Base-by-base conservation (phyloP, 495 filamentous ascomycete genomes). In the Neurospora sublineolata region DNA sequence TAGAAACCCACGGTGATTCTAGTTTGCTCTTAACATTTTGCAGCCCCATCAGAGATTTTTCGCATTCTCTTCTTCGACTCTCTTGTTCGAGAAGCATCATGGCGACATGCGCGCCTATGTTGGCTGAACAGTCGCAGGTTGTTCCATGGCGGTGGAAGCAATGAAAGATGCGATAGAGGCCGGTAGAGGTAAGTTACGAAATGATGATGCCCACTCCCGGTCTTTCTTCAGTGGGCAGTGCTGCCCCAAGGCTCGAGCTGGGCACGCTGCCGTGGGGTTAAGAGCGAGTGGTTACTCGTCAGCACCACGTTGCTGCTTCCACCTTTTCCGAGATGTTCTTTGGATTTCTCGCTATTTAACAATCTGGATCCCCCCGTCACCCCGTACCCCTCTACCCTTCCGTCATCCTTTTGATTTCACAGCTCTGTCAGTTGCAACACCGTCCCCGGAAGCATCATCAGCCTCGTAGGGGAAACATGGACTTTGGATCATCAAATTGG, bases 401-500 rank as follows among this genome's bases (percentile, higher is more conserved):
- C 27, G 14, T 64, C 52, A 33, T 18, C 14, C 14, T 16, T 60
- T 33, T 33, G 27, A 33, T 33, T 64, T 64, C 46, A 60, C 23
- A 30, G 46, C 11, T 60, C 30, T 16, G 12, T 60, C 23, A 0
- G 46, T 60, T 36, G 27, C 52, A 64, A 9, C 27, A 60, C 2
- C 23, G 10, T 16, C 7, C 52, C 0, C 27, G 23, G 10, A 27
- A 64, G 11, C 23, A 64, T 64, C 52, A 30, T 36, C 27, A 64
- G 52, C 52, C 52, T 64, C 27, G 30, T 6, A 33, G 14, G 52
- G 23, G 14, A 64, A 33, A 33, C 1, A 64, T 64, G 52, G 52
- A 64, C 27, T 64, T 16, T 67, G 39, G 39, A 60, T 20, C 20
- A 27, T 69, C 71, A 20, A 67, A 46, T 39, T 76, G 75, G 75